These are phyloP conservation scores for Ceratobasidium theobromae DNA, from an alignment of 1,284 basidiomycete species.

Conservation along the genomic window DNA sequence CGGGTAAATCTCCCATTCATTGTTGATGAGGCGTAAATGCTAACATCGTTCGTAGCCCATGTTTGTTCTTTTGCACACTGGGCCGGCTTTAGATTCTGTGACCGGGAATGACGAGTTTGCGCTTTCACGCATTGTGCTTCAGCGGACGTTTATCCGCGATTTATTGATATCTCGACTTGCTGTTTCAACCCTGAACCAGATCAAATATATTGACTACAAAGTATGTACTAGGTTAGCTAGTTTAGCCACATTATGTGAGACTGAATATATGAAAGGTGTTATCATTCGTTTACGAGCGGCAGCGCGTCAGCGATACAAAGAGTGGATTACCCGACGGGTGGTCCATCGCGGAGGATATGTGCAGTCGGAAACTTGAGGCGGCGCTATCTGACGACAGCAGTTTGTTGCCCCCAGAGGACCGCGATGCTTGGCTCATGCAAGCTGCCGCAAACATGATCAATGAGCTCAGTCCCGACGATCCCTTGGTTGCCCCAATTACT, in stretches of 20 bases:
- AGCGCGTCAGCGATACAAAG: slow-evolving; percentile 38
- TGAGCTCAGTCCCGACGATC: slow-evolving; percentile 33
- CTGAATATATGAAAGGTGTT: slow-evolving; percentile 47
- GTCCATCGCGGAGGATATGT: slow-evolving; percentile 35
- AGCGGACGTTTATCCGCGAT: slow-evolving; percentile 53
- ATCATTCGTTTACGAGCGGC: slow-evolving; percentile 51
- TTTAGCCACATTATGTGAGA: background rate
- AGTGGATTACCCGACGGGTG: slow-evolving; percentile 38
- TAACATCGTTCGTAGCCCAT: slow-evolving; percentile 61
- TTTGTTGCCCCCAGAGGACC: background rate
- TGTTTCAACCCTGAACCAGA: slow-evolving; percentile 53
- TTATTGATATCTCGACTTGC: slow-evolving; percentile 54
- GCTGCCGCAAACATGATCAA: background rate
- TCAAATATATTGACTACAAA: slow-evolving; percentile 63
- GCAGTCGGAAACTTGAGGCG: slow-evolving; percentile 7
- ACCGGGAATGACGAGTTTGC: slow-evolving; percentile 33
- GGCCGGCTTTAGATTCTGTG: slow-evolving; percentile 42
- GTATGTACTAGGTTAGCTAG: slow-evolving; percentile 43
- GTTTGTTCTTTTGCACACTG: slow-evolving; percentile 63
- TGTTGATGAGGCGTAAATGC: background rate
- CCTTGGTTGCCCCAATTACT: slow-evolving; percentile 36
- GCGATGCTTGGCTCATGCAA: background rate
- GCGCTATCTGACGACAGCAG: background rate
- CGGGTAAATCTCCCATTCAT: slow-evolving; percentile 45
- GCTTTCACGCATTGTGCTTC: slow-evolving; percentile 47